A percentile compares a stretch with the other conserved stretches of the same genome.
These are phyloP conservation scores for Mitragyna speciosa DNA, from an alignment of 257 asterid genomes.

Conservation along the genomic window DNA sequence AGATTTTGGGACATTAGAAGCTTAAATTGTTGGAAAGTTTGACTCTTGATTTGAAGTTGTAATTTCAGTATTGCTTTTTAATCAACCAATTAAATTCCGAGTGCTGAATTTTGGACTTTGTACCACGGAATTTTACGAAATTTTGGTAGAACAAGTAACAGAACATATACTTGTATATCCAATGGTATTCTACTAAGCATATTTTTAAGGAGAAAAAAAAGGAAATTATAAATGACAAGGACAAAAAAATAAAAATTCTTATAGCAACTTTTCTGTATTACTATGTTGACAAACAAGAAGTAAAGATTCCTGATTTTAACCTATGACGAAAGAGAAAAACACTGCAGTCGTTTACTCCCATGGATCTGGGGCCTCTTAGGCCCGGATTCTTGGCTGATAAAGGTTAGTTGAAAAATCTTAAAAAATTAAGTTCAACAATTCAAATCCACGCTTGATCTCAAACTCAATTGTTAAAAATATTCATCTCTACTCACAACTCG, in stretches of 20 bases:
- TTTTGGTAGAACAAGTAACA: background rate
- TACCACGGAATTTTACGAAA: background rate
- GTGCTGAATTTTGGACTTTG: background rate
- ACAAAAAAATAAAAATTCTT: background rate
- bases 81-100: background rate
- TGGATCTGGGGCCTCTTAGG: no score
- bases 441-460: no score
- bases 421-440: no score
- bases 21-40: background rate
- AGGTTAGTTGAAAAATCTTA: no score
- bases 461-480: no score
- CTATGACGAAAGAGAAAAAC: no score
- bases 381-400: no score
- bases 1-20: background rate
- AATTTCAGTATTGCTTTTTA: background rate
- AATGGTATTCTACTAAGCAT: no score
- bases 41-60: constrained; percentile 5
- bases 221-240: background rate
- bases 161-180: background rate
- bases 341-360: no score
- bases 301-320: no score
- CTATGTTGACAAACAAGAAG: no score
- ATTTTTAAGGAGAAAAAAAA: background rate
- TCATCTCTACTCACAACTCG: no score
- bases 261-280: background rate